Base-by-base conservation (phyloP, 495 filamentous ascomycete genomes). In the Neurospora sp. region DNA sequence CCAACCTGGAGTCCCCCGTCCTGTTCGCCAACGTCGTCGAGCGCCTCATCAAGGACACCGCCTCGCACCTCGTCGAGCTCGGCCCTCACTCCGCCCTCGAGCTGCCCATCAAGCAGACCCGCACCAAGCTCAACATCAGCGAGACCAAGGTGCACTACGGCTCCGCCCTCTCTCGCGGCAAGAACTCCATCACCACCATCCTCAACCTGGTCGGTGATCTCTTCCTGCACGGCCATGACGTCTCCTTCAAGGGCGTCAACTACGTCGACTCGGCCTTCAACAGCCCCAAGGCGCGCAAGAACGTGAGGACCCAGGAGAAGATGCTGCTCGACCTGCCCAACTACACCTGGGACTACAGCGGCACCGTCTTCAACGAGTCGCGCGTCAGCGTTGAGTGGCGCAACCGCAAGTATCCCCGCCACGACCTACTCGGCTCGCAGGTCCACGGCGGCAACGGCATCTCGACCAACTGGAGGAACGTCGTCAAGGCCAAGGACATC, bases 11-110 rank as follows among this genome's bases (percentile, higher is more conserved):
- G 16, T 82, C 79, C 1, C 83, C 85, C 1, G 86, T 87, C 23
- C 72, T 73, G 18, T 87, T 87, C 72, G 74, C 79, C 0, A 76
- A 83, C 16, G 85, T 83, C 4, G 54, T 86, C 10, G 72, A 70
- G 66, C 20, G 39, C 70, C 39, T 81, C 10, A 35, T 59, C 69
- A 23, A 31, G 73, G 69, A 20, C 31, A 73, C 42, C 35, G 54
- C 75, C 12, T 79, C 38, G 3, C 72, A 70, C 44, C 70, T 89
- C 2, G 72, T 91, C 20, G 89, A 91, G 71, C 77, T 90, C 41
- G 90, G 90, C 0, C 87, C 90, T 27, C 90, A 91, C 75, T 75
- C 81, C 9, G 86, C 89, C 0, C 78, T 92, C 0, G 79, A 83
- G 41, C 83, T 85, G 0, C 86, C 88, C 0, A 73, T 87, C 16